A percentile compares a stretch with the other conserved stretches of the same genome.
Evolutionary conservation across 805 yeast genomes (phyloP).

Genomic region (Limtongia smithiae): DNA sequence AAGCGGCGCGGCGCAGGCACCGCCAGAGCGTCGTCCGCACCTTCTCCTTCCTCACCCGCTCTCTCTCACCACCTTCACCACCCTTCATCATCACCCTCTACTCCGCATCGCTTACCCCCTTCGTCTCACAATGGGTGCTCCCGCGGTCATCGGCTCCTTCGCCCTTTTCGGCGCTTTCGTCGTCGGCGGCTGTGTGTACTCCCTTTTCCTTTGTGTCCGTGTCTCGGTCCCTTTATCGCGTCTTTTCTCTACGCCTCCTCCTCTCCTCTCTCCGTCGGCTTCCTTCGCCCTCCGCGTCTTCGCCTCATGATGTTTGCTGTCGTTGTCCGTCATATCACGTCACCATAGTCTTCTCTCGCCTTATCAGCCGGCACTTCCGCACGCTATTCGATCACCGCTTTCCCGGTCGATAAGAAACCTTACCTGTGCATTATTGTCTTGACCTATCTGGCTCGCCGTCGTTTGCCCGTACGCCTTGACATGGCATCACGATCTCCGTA

Average conservation of each 20-base stretch:
- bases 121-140: constrained; percentile 26
- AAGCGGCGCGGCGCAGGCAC: too few relatives aligned
- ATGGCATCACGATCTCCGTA: too few relatives aligned
- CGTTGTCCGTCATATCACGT: too few relatives aligned
- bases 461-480: too few relatives aligned
- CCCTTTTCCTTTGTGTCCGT: background rate
- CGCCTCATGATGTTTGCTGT: too few relatives aligned
- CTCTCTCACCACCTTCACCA: background rate
- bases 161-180: constrained; percentile 36
- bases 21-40: background rate
- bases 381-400: too few relatives aligned
- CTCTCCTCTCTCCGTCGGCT: background rate
- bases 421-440: too few relatives aligned
- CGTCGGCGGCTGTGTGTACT: constrained; percentile 40
- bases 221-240: background rate
- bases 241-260: background rate
- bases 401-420: too few relatives aligned
- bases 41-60: background rate
- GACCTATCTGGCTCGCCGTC: too few relatives aligned
- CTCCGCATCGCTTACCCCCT: constrained; percentile 5
- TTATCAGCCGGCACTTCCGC: too few relatives aligned
- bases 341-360: too few relatives aligned
- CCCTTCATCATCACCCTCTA: background rate
- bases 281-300: too few relatives aligned
- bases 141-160: constrained; percentile 33